Evolutionary conservation across 2,329 filamentous ascomycete species (phyloP).

Genomic region (Pestalotiopsis sp.): DNA sequence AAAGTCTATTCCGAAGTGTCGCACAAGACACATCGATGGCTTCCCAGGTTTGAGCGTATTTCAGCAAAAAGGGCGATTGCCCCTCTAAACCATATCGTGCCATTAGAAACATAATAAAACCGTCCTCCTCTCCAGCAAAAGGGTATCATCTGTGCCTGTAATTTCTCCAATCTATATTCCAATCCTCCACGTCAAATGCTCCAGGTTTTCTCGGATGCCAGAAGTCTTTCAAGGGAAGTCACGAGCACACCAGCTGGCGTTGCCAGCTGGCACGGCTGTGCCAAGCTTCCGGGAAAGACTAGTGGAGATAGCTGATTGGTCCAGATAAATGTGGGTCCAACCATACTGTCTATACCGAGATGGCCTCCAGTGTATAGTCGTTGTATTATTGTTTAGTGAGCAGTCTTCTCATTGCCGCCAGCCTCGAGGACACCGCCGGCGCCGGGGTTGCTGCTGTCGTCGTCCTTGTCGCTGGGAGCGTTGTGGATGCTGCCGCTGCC

Average conservation of each 20-base stretch:
- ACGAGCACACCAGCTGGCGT: too few relatives aligned
- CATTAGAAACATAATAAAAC: not conserved
- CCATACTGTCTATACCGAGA: too few relatives aligned
- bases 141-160: not conserved
- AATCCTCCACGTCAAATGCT: not conserved
- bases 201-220: too few relatives aligned
- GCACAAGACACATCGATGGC: not conserved
- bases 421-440: not conserved
- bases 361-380: not conserved
- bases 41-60: not conserved
- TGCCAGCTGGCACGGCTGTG: too few relatives aligned
- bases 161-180: not conserved
- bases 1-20: too few relatives aligned
- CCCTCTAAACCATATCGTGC: not conserved
- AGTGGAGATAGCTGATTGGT: too few relatives aligned
- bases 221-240: too few relatives aligned
- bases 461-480: constrained; percentile 10
- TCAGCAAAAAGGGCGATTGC: not conserved
- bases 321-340: too few relatives aligned
- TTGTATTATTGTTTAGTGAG: not conserved
- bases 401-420: constrained; percentile 6
- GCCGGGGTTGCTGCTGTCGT: not conserved
- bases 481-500: constrained; percentile 6
- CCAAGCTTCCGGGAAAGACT: too few relatives aligned
- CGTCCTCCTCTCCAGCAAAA: not conserved